These are phyloP conservation scores for Penicillium rolfsii DNA, from an alignment of 2,329 filamentous ascomycete species.

Conservation along the genomic window DNA sequence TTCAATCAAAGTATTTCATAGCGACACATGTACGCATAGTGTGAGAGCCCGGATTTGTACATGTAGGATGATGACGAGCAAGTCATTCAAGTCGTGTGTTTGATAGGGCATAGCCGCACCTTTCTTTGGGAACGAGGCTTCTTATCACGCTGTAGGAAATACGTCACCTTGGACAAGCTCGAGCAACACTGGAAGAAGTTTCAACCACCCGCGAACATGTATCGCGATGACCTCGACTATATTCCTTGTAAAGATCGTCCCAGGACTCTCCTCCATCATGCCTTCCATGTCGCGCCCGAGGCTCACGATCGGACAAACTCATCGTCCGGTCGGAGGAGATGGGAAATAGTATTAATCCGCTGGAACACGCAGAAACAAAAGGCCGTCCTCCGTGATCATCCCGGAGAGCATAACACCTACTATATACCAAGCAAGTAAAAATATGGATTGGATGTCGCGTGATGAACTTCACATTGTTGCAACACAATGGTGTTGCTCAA, in stretches of 20 bases:
- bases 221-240: not conserved
- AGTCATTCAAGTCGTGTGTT: too few species aligned
- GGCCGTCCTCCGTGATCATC: constrained; percentile 45
- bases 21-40: not conserved
- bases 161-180: too few species aligned
- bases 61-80: too few species aligned
- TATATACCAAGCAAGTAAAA: constrained; percentile 24
- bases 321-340: constrained; percentile 31
- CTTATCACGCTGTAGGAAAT: not conserved
- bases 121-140: not conserved
- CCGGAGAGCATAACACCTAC: constrained; percentile 19
- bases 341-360: constrained; percentile 49
- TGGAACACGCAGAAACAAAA: constrained; percentile 48
- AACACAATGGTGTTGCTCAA: constrained; percentile 40
- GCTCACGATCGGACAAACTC: constrained; percentile 15
- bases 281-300: not conserved
- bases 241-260: not conserved
- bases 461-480: constrained; percentile 18
- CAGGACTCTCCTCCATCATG: not conserved
- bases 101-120: too few species aligned
- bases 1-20: not conserved
- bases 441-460: not conserved
- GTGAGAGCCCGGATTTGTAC: too few species aligned
- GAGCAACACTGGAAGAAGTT: not conserved
- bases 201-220: not conserved